phyloP scores from a whole-genome alignment of 352 stramenopile species.

The Globisporangium spiculum region DNA sequence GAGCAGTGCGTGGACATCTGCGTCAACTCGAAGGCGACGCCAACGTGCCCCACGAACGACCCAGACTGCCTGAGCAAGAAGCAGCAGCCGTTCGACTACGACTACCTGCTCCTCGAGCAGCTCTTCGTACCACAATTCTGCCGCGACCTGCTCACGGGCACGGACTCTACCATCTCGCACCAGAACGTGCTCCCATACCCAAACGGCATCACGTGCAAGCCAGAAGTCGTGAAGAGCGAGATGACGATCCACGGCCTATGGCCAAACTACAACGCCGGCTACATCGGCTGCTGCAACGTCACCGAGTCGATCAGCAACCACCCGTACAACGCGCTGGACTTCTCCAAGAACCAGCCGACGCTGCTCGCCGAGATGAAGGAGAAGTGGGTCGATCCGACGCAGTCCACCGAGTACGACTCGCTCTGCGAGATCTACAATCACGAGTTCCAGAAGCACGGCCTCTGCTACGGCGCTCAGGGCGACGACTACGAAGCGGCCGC shows the following conservation, averaged over 20 bases:
- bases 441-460: constrained; percentile 86
- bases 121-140: constrained; percentile 83
- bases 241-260: constrained; percentile 76
- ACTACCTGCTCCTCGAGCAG: constrained; percentile 78
- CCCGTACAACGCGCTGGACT: constrained; percentile 49
- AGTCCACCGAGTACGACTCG: constrained; percentile 24
- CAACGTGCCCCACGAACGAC: neutral
- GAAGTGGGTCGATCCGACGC: constrained; percentile 53
- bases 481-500: constrained; percentile 16
- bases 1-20: constrained; percentile 77
- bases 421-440: constrained; percentile 85
- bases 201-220: constrained; percentile 46
- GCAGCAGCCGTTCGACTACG: constrained; percentile 64
- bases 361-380: constrained; percentile 50
- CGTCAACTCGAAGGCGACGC: constrained; percentile 34
- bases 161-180: constrained; percentile 49
- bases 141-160: constrained; percentile 69
- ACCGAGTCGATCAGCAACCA: constrained; percentile 46
- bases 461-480: constrained; percentile 60
- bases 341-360: constrained; percentile 42
- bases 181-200: constrained; percentile 71
- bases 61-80: constrained; percentile 55
- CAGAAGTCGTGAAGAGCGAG: constrained; percentile 44
- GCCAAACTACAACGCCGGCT: constrained; percentile 76
- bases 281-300: constrained; percentile 68